Conservation (phyloP, 495 filamentous ascomycete species). For the Penicillium fimorum region DNA sequence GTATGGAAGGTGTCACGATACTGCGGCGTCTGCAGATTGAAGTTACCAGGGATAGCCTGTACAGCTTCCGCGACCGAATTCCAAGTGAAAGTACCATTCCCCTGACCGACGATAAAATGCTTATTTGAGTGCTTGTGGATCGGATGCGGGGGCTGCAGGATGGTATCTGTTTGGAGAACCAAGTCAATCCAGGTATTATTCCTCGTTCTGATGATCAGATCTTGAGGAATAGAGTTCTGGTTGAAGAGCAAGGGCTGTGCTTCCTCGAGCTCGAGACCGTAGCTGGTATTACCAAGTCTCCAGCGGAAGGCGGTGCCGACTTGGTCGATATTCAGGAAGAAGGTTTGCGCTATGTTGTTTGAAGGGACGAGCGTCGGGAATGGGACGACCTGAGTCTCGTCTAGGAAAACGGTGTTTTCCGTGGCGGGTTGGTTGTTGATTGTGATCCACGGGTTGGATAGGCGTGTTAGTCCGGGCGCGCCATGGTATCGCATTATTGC, state of each 20-base stretch:
- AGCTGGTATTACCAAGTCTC: conserved; percentile 44
- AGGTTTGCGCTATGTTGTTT: conserved; percentile 40
- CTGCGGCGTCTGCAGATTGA: conserved; percentile 56
- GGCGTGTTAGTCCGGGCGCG: conserved; percentile 10
- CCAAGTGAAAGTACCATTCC: conserved; percentile 49
- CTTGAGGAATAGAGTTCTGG: conserved; percentile 31
- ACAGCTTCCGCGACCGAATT: conserved; percentile 52
- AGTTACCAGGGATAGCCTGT: conserved; percentile 41
- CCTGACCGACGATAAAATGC: conserved; percentile 54
- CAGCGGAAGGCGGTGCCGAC: conserved; percentile 45
- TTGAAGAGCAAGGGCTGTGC: conserved; percentile 51
- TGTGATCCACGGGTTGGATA: conserved; percentile 42
- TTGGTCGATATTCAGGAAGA: conserved; percentile 35
- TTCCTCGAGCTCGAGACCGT: conserved; percentile 33
- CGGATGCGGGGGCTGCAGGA: conserved; percentile 48
- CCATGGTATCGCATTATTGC: conserved; percentile 31
- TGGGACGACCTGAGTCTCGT: conserved; percentile 37
- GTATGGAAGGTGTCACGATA: conserved; percentile 51
- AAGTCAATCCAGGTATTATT: conserved; percentile 60
- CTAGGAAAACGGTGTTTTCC: conserved; percentile 35
- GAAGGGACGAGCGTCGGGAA: conserved; percentile 42
- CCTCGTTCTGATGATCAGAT: conserved; percentile 48
- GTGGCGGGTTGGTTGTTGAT: conserved; percentile 37
- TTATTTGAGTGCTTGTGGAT: conserved; percentile 67
- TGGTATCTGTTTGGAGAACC: conserved; percentile 40